These are phyloP conservation scores for Sonneratia alba DNA, from an alignment of 345 rosid species.

Conservation along the genomic window DNA sequence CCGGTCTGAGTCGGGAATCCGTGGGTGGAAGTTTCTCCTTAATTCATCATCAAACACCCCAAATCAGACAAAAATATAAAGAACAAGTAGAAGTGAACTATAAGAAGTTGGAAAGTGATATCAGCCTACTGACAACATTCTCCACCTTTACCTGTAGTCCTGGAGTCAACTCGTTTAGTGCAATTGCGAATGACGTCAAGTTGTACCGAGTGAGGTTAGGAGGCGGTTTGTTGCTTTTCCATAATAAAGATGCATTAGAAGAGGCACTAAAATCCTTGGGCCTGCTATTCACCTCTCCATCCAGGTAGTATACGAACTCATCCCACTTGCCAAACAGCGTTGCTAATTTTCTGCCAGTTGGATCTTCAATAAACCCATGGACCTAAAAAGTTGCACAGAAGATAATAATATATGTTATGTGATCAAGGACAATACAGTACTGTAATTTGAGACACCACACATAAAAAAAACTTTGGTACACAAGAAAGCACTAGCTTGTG, in stretches of 20 bases:
- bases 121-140: not conserved
- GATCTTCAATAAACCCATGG: slow-evolving; percentile 78
- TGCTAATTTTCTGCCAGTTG: slow-evolving; percentile 52
- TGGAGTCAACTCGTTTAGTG: slow-evolving; percentile 79
- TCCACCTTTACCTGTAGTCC: slow-evolving; percentile 67
- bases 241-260: slow-evolving; percentile 54
- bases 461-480: not conserved
- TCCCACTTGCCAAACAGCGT: slow-evolving; percentile 91
- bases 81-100: slow-evolving; percentile 34
- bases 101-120: not conserved
- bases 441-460: not conserved
- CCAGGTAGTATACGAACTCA: slow-evolving; percentile 60
- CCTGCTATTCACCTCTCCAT: slow-evolving; percentile 47
- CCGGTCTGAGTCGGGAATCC: slow-evolving; percentile 94
- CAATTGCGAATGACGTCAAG: slow-evolving; percentile 85
- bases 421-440: not conserved
- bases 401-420: not conserved
- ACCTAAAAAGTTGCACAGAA: slow-evolving; percentile 35
- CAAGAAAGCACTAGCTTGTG: not conserved
- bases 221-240: slow-evolving; percentile 75
- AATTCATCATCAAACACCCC: slow-evolving; percentile 58
- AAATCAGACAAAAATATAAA: slow-evolving; percentile 38
- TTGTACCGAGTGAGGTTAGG: slow-evolving; percentile 80
- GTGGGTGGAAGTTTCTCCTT: slow-evolving; percentile 95
- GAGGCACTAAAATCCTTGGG: slow-evolving; percentile 43